phyloP scores from a whole-genome alignment of 768 basidiomycete species.

The Psilocybe cubensis region DNA sequence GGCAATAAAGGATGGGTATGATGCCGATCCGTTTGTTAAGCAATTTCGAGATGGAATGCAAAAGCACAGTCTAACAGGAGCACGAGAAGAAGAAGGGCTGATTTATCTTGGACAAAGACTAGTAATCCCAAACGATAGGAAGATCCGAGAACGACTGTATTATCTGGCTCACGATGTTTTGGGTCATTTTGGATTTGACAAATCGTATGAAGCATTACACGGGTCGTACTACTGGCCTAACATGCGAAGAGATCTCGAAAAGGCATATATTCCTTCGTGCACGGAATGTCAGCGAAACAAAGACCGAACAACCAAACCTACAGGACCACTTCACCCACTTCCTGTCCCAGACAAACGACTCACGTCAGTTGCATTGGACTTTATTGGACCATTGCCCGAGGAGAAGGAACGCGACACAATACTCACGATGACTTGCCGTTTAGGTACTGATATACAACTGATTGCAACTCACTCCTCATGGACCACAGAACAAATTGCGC shows the following conservation, averaged over 20 bases:
- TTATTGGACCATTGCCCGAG: background rate
- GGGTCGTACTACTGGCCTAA: constrained; percentile 37
- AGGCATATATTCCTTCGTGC: constrained; percentile 36
- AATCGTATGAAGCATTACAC: constrained; percentile 27
- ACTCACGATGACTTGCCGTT: background rate
- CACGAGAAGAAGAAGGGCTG: too few species aligned
- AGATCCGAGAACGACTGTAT: background rate
- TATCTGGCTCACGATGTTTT: constrained; percentile 31
- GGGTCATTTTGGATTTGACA: constrained; percentile 39
- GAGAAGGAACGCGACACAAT: background rate
- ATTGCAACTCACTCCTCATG: background rate
- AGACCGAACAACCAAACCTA: constrained; percentile 20
- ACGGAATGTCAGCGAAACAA: constrained; percentile 43
- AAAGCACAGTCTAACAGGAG: too few species aligned
- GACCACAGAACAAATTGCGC: background rate
- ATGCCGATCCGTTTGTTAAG: too few species aligned
- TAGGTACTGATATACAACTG: background rate
- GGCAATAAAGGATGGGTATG: too few species aligned
- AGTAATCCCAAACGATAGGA: too few species aligned
- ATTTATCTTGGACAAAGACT: too few species aligned
- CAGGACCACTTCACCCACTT: constrained; percentile 35
- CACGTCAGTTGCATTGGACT: constrained; percentile 5
- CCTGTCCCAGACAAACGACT: constrained; percentile 16
- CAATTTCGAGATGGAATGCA: too few species aligned
- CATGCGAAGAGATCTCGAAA: constrained; percentile 36